Base-by-base conservation (phyloP, 2,329 filamentous ascomycete species). In the Ascocoryne sarcoides region DNA sequence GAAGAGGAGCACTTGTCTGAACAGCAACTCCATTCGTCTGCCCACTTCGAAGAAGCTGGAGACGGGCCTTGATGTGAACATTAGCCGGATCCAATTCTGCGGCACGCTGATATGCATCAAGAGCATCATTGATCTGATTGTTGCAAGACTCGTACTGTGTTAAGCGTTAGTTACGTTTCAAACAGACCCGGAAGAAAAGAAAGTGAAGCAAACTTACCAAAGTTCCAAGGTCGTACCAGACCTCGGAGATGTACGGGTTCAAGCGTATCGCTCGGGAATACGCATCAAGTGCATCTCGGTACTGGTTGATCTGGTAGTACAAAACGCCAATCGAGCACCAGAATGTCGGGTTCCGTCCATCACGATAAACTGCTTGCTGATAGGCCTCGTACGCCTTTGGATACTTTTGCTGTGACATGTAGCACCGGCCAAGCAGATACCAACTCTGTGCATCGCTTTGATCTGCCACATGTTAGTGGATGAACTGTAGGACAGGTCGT, bases 241-340 rank as follows among this genome's bases (percentile, higher is more conserved):
- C 92, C 63, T 98, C 92, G 2, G 89, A 95, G 50, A 98, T 96
- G 69, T 94, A 95, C 4, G 92, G 92, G 61, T 96, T 98, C 55
- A 98, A 67, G 41, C 92, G 83, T 56, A 96, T 98, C 34, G 92
- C 92, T 45, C 92, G 84, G 46, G 89, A 95, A 65, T 96, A 98
- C 29, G 92, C 92, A 67, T 98, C 92, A 39, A 98, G 75, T 3
- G 92, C 92, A 69, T 98, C 92, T 44, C 92, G 82, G 66, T 98
- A 98, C 67, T 98, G 92, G 65, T 96, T 98, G 69, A 98, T 98
- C 66, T 96, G 92, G 67, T 96, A 98, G 64, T 98, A 98, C 44
- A 98, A 74, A 12, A 98, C 92, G 61, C 92, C 92, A 60, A 98
- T 98, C 8, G 90, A 96, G 69, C 92, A 96, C 92, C 92, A 98